Conservation (phyloP, 495 filamentous ascomycete genomes). For the Penicillium alfredii region DNA sequence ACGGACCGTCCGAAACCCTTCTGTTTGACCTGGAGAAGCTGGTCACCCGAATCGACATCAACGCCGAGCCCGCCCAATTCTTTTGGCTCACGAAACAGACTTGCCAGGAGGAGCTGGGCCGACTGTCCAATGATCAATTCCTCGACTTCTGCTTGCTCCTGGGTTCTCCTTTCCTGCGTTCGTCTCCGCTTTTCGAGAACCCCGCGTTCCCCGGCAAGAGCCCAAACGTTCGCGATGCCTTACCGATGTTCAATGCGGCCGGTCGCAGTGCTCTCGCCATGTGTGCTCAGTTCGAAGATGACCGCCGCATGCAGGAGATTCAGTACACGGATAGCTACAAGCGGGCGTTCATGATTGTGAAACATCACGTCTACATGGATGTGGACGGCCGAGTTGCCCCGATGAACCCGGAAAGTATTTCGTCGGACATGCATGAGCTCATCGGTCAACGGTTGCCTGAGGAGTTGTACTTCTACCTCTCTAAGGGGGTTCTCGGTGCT, state of each 20-base stretch:
- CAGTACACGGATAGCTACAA: slow-evolving; percentile 80
- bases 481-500: slow-evolving; percentile 70
- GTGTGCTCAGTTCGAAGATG: slow-evolving; percentile 65
- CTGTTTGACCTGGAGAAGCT: slow-evolving; percentile 81
- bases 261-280: slow-evolving; percentile 57
- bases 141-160: slow-evolving; percentile 77
- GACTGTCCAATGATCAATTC: slow-evolving; percentile 66
- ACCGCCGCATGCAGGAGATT: slow-evolving; percentile 59
- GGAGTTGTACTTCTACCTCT: slow-evolving; percentile 89
- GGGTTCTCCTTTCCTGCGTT: slow-evolving; percentile 70
- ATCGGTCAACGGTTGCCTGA: slow-evolving; percentile 83
- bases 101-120: slow-evolving; percentile 62
- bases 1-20: slow-evolving; percentile 80
- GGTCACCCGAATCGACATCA: slow-evolving; percentile 74
- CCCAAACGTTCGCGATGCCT: slow-evolving; percentile 57
- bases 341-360: slow-evolving; percentile 73
- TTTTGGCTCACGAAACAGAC: slow-evolving; percentile 64
- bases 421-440: slow-evolving; percentile 79
- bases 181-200: slow-evolving; percentile 69
- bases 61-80: slow-evolving; percentile 61
- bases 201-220: slow-evolving; percentile 38
- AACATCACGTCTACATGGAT: slow-evolving; percentile 79
- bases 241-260: slow-evolving; percentile 63
- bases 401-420: slow-evolving; percentile 60
- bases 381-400: slow-evolving; percentile 68